phyloP scores from a whole-genome alignment of 371 early-diverging fungal genomes.

The Syncephalis fuscata region DNA sequence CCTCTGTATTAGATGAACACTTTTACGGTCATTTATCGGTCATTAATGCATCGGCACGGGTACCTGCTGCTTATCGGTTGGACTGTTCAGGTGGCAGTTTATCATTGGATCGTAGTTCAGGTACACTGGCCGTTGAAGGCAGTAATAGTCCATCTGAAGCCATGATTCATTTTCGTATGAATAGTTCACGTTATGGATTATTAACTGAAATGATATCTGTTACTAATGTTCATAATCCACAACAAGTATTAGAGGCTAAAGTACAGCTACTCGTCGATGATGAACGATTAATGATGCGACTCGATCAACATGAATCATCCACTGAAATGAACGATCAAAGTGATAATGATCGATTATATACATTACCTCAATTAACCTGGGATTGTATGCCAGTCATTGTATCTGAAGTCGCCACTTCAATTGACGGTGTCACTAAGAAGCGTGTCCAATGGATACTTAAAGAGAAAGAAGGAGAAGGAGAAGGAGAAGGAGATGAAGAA shows the following conservation, averaged over 20 bases:
- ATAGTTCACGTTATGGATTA: constrained; percentile 35
- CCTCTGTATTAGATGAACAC: constrained; percentile 24
- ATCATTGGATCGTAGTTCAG: constrained; percentile 31
- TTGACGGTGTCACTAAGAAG: too few relatives aligned
- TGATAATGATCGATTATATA: too few relatives aligned
- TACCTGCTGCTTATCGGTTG: constrained; percentile 44
- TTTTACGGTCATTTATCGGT: constrained; percentile 42
- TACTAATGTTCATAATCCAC: constrained; percentile 51
- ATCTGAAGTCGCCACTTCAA: too few relatives aligned
- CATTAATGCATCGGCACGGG: constrained; percentile 36
- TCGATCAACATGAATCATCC: too few relatives aligned
- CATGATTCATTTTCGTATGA: constrained; percentile 38
- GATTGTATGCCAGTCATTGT: too few relatives aligned
- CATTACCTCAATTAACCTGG: too few relatives aligned
- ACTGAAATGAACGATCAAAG: too few relatives aligned
- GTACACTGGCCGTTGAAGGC: constrained; percentile 38
- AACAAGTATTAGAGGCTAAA: constrained; percentile 41
- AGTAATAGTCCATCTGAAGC: constrained; percentile 18
- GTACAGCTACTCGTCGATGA: constrained; percentile 49
- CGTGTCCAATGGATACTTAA: too few relatives aligned
- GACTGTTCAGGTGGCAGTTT: constrained; percentile 37
- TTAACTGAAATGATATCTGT: constrained; percentile 37
- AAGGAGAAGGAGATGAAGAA: too few relatives aligned
- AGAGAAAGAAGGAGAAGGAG: too few relatives aligned
- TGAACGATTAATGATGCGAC: constrained; percentile 7